Evolutionary conservation across 2,329 filamentous ascomycete species (phyloP), one percentile per base, ranked within the genome.

Genomic region (Xylaria arbuscula): DNA sequence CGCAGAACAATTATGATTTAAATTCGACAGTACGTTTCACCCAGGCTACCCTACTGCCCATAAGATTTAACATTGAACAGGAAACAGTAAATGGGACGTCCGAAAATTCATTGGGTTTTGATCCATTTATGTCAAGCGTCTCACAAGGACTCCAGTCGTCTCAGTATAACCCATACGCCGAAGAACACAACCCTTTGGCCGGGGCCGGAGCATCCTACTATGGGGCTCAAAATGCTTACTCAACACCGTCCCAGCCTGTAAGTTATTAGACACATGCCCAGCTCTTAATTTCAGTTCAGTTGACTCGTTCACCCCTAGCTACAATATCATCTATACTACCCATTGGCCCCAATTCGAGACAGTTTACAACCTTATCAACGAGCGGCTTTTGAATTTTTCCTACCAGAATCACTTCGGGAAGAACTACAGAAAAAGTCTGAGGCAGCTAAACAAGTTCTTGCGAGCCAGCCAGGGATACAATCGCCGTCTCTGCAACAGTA

Each of bases 261-360:
- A 76, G 85, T 62, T 36, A 47, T 15, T 13, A 11, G 1, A 58
- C 15, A 2, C 19, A 17, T 50, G 32, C 76, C 11, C 1, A 10
- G 64, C 28, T 38, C 13, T 17, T 17, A 22, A 24, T 36, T 55
- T 5, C n/a, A 45, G 50, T 15, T 48, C 57, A 56, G n/a, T 28
- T 45, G 50, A 55, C 22, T 40, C 8, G 32, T 38, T 66, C 76
- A 77, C 65, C 22, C 55, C 8, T 64, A 91, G 89, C 87, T 94
- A 6, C 92, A 95, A 83, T 97, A 98, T 78, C 96, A 99, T 79
- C 86, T 97, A 13, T 99, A 99, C 79, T 93, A 93, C 38, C 94
- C 94, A 0, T 87, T 94, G 65, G 93, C 6, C 90, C 93, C n/a
- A 88, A 94, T 77, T 56, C 73, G 76, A 68, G 92, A 95, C 70